A percentile compares a stretch with the other conserved stretches of the same genome.
Evolutionary conservation across 768 basidiomycete genomes (phyloP).

Genomic region (Tephrocybe sp.): DNA sequence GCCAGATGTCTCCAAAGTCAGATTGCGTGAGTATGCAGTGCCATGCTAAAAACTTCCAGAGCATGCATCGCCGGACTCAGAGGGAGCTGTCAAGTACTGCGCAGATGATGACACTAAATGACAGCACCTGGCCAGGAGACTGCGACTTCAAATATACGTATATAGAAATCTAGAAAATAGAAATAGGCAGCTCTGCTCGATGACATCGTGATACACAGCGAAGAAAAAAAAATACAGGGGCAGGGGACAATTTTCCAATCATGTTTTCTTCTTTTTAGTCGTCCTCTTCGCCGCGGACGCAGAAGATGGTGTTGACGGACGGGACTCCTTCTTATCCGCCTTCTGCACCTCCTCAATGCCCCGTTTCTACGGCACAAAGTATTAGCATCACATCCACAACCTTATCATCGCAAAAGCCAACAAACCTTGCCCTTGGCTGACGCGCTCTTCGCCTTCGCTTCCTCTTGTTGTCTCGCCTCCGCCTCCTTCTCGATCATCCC

Average conservation of each 20-base stretch:
- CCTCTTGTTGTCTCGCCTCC: conserved; percentile 64
- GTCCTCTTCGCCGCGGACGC: conserved; percentile 52
- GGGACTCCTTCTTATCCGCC: conserved; percentile 51
- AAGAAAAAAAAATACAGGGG: background rate
- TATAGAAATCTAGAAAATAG: too few relatives aligned
- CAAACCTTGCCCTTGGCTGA: conserved; percentile 68
- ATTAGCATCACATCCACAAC: background rate
- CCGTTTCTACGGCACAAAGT: conserved; percentile 53
- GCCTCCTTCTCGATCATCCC: conserved; percentile 94
- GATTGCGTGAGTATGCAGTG: too few relatives aligned
- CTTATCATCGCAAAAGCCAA: background rate
- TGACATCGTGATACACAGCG: too few relatives aligned
- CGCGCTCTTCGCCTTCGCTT: conserved; percentile 57
- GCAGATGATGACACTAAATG: too few relatives aligned
- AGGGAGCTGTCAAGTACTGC: too few relatives aligned
- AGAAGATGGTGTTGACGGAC: conserved; percentile 61
- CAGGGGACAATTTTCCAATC: background rate
- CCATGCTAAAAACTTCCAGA: too few relatives aligned
- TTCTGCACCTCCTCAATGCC: conserved; percentile 66
- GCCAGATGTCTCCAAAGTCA: too few relatives aligned
- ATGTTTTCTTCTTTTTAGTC: conserved; percentile 71
- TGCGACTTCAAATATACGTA: too few relatives aligned
- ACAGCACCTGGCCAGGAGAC: too few relatives aligned
- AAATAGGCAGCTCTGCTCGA: too few relatives aligned
- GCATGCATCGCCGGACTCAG: too few relatives aligned